These are phyloP conservation scores for Colletotrichum higginsianum DNA, from an alignment of 2,329 filamentous ascomycete species.

Conservation along the genomic window DNA sequence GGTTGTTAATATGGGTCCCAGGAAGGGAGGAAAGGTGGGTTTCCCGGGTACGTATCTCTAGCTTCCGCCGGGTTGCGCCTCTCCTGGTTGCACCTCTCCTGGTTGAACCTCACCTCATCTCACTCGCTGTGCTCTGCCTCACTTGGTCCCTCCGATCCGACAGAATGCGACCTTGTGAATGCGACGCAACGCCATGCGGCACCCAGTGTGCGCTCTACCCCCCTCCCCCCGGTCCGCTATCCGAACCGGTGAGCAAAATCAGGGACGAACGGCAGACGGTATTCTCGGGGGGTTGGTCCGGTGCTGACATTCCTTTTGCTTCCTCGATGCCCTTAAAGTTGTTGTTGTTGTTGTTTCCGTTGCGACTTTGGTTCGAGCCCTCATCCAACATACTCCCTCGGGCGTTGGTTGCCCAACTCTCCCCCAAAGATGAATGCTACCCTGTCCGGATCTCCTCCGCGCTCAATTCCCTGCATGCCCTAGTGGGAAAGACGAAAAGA, in stretches of 20 bases:
- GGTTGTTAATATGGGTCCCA: neutral
- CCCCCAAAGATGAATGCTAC: neutral
- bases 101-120: conserved; percentile 11
- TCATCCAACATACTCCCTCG: neutral
- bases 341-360: no score
- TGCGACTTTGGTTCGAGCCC: neutral
- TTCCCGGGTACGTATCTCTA: neutral
- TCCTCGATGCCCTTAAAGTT: neutral
- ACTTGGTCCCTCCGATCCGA: neutral
- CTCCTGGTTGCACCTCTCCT: conserved; percentile 12
- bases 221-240: neutral
- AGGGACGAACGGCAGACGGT: neutral
- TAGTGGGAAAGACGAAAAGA: conserved; percentile 4
- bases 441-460: conserved; percentile 8
- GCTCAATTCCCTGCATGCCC: conserved; percentile 7
- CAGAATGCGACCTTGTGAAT: conserved; percentile 3
- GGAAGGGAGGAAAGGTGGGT: neutral
- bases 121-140: neutral
- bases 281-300: neutral
- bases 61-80: conserved; percentile 7
- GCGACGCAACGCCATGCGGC: neutral
- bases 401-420: neutral
- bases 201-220: neutral
- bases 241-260: conserved; percentile 12
- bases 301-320: neutral